Base-by-base conservation (phyloP, 1,284 basidiomycete genomes). In the Pholiota adiposa region DNA sequence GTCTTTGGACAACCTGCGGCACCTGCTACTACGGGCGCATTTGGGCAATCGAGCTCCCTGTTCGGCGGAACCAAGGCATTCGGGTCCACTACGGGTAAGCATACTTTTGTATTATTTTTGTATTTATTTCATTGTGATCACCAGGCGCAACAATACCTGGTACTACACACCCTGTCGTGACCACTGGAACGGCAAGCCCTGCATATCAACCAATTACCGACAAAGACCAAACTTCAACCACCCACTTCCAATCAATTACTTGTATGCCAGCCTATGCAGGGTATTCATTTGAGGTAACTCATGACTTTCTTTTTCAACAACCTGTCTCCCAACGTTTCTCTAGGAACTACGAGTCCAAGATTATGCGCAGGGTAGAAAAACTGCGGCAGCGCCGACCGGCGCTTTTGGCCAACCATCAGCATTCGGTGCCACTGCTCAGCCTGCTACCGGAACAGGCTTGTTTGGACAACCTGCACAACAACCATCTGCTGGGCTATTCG, bases 321-420 rank as follows among this genome's bases (percentile, higher is more conserved):
- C 55, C 34, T 29, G 14, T 38, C 51, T 36, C 12, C 21, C 25
- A n/a, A 53, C 40, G 21, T 51, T 41, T 31, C 14, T 46, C 12
- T 44, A 92, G 89, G 90, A 92, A 80, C 70, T 93, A 34, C 85
- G 89, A 57, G 51, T 80, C 18, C 90, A 92, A 82, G 90, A 92
- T 68, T 93, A 92, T 63, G 75, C 79, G 41, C 89, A 91, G 72
- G 86, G 85, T 54, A 83, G 90, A n/a, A 92, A 91, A 74, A 88
- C 86, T 9, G 70, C 71, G 11, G 53, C 63, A n/a, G 58, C 67
- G n/a, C n/a, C n/a, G 18, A 72, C 77, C 4, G 80, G 81, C 46
- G 71, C 77, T 1, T 85, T 86, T 64, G 81, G 80, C 71, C 67
- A 73, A 51, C 73, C 44, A 27, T 46, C 78, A 60, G 69, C 76